Percentiles rank a stretch among this genome's conserved stretches.
Conservation (phyloP, 352 stramenopile species). For the Peronospora destructor region DNA sequence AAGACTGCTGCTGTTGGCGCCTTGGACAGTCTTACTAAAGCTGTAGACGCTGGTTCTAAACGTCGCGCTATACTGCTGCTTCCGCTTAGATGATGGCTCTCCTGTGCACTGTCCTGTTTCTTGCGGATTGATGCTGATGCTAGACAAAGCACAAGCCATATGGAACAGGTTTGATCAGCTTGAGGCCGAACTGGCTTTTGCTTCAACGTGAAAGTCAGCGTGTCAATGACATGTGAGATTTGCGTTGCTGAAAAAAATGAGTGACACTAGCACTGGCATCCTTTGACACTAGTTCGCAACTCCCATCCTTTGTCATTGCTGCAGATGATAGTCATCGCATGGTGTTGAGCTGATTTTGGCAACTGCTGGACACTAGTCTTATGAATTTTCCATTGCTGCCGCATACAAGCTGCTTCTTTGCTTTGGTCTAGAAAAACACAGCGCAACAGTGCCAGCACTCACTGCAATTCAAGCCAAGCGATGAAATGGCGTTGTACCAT, state of each 20-base stretch:
- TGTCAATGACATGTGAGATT: background rate
- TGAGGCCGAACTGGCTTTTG: slow-evolving; percentile 2
- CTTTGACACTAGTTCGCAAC: too few relatives aligned
- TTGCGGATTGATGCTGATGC: slow-evolving; percentile 14
- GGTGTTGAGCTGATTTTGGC: slow-evolving; percentile 8
- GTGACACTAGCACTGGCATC: too few relatives aligned
- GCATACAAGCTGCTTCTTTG: slow-evolving; percentile 4
- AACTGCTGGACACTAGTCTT: slow-evolving; percentile 5
- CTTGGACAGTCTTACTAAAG: slow-evolving; percentile 10
- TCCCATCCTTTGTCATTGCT: background rate
- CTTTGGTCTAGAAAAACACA: background rate
- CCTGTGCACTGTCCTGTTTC: slow-evolving; percentile 23
- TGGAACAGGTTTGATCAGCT: slow-evolving; percentile 6
- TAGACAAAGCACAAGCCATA: slow-evolving; percentile 13
- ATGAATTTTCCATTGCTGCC: slow-evolving; percentile 6
- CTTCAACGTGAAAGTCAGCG: background rate
- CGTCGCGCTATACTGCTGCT: slow-evolving; percentile 6
- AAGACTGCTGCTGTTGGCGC: background rate
- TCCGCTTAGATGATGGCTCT: slow-evolving; percentile 14
- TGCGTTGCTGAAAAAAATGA: background rate
- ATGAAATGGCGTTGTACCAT: background rate
- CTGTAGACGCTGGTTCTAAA: background rate
- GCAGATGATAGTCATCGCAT: background rate
- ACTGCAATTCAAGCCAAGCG: background rate
- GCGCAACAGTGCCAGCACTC: background rate